Evolutionary conservation across 2,329 filamentous ascomycete genomes (phyloP).

Genomic region (Dactylellina drechsleri): DNA sequence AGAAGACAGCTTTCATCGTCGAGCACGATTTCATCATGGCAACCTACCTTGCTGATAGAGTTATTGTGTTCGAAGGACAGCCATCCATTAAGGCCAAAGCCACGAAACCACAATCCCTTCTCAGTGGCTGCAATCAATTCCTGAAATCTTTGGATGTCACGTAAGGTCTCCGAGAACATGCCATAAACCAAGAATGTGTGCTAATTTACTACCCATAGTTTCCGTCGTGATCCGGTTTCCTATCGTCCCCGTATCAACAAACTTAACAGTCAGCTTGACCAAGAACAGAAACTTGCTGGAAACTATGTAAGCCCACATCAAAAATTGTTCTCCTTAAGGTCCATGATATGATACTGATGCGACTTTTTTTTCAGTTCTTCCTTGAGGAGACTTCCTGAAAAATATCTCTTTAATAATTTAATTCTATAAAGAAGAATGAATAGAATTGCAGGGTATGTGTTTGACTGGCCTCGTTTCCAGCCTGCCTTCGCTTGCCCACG

Average conservation of each 20-base stretch:
- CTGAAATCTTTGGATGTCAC: constrained; percentile 96
- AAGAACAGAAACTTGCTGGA: constrained; percentile 92
- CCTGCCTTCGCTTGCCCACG: not conserved
- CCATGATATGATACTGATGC: constrained; percentile 20
- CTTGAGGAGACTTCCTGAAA: constrained; percentile 78
- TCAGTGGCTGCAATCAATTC: constrained; percentile 96
- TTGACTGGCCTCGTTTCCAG: not conserved
- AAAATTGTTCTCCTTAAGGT: constrained; percentile 3
- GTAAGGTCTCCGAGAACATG: constrained; percentile 19
- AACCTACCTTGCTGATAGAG: constrained; percentile 83
- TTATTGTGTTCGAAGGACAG: constrained; percentile 97
- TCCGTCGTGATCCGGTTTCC: constrained; percentile 96
- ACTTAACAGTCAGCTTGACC: constrained; percentile 90
- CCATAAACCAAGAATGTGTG: not conserved
- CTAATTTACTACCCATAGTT: constrained; percentile 61
- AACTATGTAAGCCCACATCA: constrained; percentile 78
- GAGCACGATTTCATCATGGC: constrained; percentile 99
- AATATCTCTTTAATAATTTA: constrained; percentile 23
- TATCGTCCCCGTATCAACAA: constrained; percentile 99
- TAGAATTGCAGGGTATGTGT: constrained; percentile 31
- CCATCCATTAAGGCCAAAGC: constrained; percentile 89
- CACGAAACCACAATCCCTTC: constrained; percentile 87
- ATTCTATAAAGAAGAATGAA: constrained; percentile 10
- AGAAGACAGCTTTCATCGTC: constrained; percentile 99
- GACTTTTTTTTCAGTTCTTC: constrained; percentile 80